These are phyloP conservation scores for Blastobotrys illinoisensis DNA, from an alignment of 1,139 yeast genomes.

Conservation along the genomic window DNA sequence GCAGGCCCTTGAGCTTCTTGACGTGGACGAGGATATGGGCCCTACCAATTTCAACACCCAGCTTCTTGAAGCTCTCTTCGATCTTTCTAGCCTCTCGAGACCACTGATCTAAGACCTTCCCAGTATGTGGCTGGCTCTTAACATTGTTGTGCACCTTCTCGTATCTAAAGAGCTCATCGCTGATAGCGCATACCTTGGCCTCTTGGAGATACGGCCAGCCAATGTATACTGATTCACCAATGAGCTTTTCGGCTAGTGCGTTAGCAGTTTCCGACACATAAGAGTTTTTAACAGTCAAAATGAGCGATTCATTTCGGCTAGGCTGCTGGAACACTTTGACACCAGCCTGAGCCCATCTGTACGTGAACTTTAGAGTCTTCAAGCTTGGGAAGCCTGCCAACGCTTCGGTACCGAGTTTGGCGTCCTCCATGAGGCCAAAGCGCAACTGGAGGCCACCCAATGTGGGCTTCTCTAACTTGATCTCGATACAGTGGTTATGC, in stretches of 20 bases:
- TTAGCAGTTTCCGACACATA: slow-evolving; percentile 44
- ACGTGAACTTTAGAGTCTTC: slow-evolving; percentile 57
- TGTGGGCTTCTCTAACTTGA: slow-evolving; percentile 46
- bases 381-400: slow-evolving; percentile 91
- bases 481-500: slow-evolving; percentile 71
- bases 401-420: slow-evolving; percentile 60
- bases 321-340: slow-evolving; percentile 82
- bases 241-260: slow-evolving; percentile 53
- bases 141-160: slow-evolving; percentile 36
- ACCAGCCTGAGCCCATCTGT: slow-evolving; percentile 52
- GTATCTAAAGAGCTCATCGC: slow-evolving; percentile 49
- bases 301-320: slow-evolving; percentile 75
- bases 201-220: slow-evolving; percentile 90
- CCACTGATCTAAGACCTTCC: slow-evolving; percentile 42
- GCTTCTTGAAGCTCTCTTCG: slow-evolving; percentile 39
- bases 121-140: slow-evolving; percentile 25
- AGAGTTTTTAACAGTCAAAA: slow-evolving; percentile 54
- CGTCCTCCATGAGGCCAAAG: slow-evolving; percentile 63
- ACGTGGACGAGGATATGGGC: slow-evolving; percentile 61
- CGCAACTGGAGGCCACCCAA: slow-evolving; percentile 38
- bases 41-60: slow-evolving; percentile 54
- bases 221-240: slow-evolving; percentile 61
- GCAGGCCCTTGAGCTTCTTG: slow-evolving; percentile 71
- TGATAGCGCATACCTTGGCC: slow-evolving; percentile 61
- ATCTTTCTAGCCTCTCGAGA: slow-evolving; percentile 32